Conservation (phyloP, 768 basidiomycete species). For the Termitomyces sp. region DNA sequence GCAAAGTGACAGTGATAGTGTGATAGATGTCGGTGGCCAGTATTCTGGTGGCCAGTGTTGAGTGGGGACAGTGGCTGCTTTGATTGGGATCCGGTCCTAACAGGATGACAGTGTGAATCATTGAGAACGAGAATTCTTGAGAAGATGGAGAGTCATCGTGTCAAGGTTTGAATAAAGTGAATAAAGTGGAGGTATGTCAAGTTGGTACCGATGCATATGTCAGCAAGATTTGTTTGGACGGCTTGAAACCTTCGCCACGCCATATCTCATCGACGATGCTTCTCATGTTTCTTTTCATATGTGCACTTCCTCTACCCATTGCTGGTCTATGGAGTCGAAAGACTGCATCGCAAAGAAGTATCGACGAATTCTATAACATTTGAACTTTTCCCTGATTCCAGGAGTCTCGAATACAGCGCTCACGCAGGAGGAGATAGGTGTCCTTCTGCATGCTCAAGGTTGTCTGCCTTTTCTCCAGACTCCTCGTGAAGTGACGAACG, state of each 20-base stretch:
- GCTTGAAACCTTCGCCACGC: neutral
- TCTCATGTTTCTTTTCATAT: neutral
- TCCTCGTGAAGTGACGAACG: neutral
- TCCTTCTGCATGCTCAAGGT: constrained; percentile 12
- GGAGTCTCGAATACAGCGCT: constrained; percentile 4
- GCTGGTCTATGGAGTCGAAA: neutral
- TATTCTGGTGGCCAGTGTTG: no score
- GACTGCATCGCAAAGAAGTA: neutral
- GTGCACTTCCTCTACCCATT: neutral
- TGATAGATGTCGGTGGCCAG: no score
- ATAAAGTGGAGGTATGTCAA: no score
- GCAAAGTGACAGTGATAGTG: no score
- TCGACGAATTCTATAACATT: neutral
- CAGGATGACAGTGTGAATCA: neutral
- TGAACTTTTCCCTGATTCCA: neutral
- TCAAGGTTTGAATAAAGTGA: no score
- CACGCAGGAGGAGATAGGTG: constrained; percentile 10
- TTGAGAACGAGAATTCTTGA: no score
- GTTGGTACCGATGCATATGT: neutral
- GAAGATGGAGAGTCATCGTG: no score
- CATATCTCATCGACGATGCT: neutral
- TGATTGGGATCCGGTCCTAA: no score
- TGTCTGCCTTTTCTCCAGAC: neutral
- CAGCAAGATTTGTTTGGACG: neutral
- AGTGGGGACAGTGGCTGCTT: no score